Percentiles rank a stretch among this genome's conserved stretches.
Conservation (phyloP, 129 eudicot genomes). For the Flaveria ramosissima region DNA sequence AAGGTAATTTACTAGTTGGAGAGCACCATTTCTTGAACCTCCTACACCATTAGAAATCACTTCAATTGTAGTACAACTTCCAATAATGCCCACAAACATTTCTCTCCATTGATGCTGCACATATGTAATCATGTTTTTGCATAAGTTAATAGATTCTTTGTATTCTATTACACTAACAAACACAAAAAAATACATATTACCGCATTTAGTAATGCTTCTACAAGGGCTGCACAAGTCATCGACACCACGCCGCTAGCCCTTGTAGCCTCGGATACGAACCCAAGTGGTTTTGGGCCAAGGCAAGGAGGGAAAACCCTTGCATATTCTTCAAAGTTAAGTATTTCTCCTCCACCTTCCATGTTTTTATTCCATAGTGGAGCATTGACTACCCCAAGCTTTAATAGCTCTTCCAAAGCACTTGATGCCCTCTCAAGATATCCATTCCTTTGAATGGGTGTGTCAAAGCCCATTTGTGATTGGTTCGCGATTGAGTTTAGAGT, state of each 20-base stretch:
- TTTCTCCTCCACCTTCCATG: slow-evolving; percentile 48
- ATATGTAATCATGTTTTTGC: neutral
- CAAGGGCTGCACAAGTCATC: slow-evolving; percentile 46
- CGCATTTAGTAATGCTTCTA: slow-evolving; percentile 48
- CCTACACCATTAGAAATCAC: slow-evolving; percentile 46
- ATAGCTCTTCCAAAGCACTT: slow-evolving; percentile 67
- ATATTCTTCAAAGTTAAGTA: slow-evolving; percentile 56
- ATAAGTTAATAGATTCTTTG: neutral
- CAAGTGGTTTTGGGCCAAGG: slow-evolving; percentile 48
- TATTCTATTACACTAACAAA: neutral
- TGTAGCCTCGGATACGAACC: slow-evolving; percentile 62
- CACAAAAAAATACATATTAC: slow-evolving; percentile 30
- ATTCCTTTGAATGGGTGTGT: slow-evolving; percentile 31
- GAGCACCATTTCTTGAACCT: slow-evolving; percentile 52
- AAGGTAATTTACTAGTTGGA: slow-evolving; percentile 59
- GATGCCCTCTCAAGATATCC: slow-evolving; percentile 47
- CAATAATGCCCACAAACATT: slow-evolving; percentile 57
- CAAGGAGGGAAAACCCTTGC: slow-evolving; percentile 39
- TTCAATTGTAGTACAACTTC: slow-evolving; percentile 40
- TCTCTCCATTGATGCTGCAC: slow-evolving; percentile 54
- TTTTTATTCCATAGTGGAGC: slow-evolving; percentile 56
- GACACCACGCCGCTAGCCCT: slow-evolving; percentile 47
- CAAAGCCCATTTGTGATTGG: neutral
- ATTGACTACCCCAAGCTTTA: slow-evolving; percentile 56
- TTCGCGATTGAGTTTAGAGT: neutral